These are phyloP conservation scores for Dactylonectria estremocensis DNA, from an alignment of 2,329 filamentous ascomycete species.

Conservation along the genomic window DNA sequence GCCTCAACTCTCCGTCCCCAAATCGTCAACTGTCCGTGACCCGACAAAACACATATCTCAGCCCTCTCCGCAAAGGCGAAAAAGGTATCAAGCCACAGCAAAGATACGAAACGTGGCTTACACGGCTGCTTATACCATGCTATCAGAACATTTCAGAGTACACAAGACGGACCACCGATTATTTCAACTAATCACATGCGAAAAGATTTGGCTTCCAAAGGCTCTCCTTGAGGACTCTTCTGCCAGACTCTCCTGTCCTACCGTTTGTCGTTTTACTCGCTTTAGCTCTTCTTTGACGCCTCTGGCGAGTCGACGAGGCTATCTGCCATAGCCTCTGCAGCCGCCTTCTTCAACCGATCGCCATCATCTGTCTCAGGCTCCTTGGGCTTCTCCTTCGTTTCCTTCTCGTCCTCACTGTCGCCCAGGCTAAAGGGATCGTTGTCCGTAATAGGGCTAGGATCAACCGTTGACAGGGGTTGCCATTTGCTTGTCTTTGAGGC, in stretches of 20 bases:
- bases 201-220: conserved; percentile 16
- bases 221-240: conserved; percentile 24
- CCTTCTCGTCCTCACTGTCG: conserved; percentile 94
- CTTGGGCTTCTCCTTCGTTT: conserved; percentile 68
- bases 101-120: conserved; percentile 32
- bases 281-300: conserved; percentile 54
- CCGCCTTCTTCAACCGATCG: conserved; percentile 76
- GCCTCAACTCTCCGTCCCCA: not conserved
- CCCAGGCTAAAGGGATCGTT: conserved; percentile 98
- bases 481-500: conserved; percentile 89
- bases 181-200: conserved; percentile 26
- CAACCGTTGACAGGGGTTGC: conserved; percentile 89
- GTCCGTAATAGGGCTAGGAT: conserved; percentile 87
- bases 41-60: conserved; percentile 4
- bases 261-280: conserved; percentile 4
- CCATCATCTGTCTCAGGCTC: conserved; percentile 69
- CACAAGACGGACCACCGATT: conserved; percentile 31
- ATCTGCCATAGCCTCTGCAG: conserved; percentile 73
- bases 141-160: conserved; percentile 34
- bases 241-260: conserved; percentile 4
- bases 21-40: not conserved
- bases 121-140: conserved; percentile 42
- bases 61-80: conserved; percentile 4
- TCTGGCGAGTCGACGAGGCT: conserved; percentile 62
- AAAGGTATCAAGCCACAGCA: not conserved